phyloP scores from a whole-genome alignment of 768 basidiomycete genomes.

The Mycena galopus region DNA sequence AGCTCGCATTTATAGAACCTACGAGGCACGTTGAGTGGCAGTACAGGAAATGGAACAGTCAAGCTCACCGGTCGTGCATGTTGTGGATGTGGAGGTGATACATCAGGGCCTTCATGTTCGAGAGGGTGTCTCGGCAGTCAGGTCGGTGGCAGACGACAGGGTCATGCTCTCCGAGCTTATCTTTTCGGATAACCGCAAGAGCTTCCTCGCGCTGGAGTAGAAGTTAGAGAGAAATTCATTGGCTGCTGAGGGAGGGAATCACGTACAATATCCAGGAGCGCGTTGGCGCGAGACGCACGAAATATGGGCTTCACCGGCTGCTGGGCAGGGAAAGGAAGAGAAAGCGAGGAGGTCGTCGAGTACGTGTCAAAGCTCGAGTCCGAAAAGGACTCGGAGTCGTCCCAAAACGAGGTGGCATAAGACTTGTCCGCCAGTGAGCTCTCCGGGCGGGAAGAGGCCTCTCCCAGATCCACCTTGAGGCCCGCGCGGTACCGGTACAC shows the following conservation, averaged over 20 bases:
- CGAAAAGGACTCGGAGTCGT: constrained; percentile 8
- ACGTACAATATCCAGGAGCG: constrained; percentile 57
- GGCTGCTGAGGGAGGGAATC: not conserved
- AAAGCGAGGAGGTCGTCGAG: constrained; percentile 25
- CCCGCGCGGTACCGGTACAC: constrained; percentile 53
- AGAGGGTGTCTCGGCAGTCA: constrained; percentile 51
- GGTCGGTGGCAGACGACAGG: constrained; percentile 33
- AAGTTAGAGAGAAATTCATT: not conserved
- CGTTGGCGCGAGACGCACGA: constrained; percentile 51
- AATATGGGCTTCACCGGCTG: constrained; percentile 46
- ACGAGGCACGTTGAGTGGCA: constrained; percentile 8
- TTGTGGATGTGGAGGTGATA: constrained; percentile 71
- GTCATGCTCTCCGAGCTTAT: constrained; percentile 41
- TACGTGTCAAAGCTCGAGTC: constrained; percentile 18
- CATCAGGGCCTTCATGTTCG: constrained; percentile 58
- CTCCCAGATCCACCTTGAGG: constrained; percentile 40
- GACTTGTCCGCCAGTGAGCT: not conserved
- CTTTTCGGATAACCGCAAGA: constrained; percentile 41
- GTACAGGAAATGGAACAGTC: not conserved
- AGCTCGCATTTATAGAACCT: constrained; percentile 32
- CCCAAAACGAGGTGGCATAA: constrained; percentile 1
- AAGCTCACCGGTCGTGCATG: constrained; percentile 58
- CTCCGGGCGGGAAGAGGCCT: constrained; percentile 10
- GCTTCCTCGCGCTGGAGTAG: constrained; percentile 54
- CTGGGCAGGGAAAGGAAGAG: constrained; percentile 34